Evolutionary conservation across 257 asterid species (phyloP), one percentile per base, ranked within the genome.

Genomic region (Fraxinus quadrangulata): DNA sequence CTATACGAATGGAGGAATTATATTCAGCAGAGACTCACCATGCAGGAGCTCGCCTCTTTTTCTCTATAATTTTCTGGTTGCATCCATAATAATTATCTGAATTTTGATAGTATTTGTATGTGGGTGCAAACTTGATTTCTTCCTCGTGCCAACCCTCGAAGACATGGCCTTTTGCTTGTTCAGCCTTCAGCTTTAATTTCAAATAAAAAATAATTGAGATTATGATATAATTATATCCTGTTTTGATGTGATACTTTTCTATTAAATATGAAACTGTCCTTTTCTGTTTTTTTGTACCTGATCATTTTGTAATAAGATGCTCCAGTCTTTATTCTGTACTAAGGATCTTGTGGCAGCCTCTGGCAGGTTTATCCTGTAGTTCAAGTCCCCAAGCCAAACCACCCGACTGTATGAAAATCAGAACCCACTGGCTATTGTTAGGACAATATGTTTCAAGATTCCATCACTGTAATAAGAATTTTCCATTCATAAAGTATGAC

Each of bases 371-470:
- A 90, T 90, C 89, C 91, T 85, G 88, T 90, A 88, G 80, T 90
- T 90, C 85, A 90, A 67, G 87, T 88, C 92, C 4, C 95, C 95
- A 8, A 90, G 88, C 95, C 95, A 88, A 84, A 88, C 79, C 74
- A 88, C 92, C 77, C 83, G 75, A 77, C 95, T 88, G 86, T 75
- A 77, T 70, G 67, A 75, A n/a, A 66, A 24, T 71, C 77, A 70
- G 61, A 68, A 84, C 73, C 75, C 65, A 23, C 45, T 75, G 67
- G 67, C 36, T 68, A 78, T 75, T 51, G 85, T 86, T 71, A 86
- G 85, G 70, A 49, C 30, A 56, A 34, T 26, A 0, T 49, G 45
- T 47, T 21, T 42, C 45, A 54, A 37, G 67, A 77, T 65, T 30
- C 63, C 77, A 47, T 28, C 30, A n/a, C 31, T 10, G 10, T 59